Evolutionary conservation across 768 basidiomycete species (phyloP), one percentile per base, ranked within the genome.

Genomic region (Lentinula sp.): DNA sequence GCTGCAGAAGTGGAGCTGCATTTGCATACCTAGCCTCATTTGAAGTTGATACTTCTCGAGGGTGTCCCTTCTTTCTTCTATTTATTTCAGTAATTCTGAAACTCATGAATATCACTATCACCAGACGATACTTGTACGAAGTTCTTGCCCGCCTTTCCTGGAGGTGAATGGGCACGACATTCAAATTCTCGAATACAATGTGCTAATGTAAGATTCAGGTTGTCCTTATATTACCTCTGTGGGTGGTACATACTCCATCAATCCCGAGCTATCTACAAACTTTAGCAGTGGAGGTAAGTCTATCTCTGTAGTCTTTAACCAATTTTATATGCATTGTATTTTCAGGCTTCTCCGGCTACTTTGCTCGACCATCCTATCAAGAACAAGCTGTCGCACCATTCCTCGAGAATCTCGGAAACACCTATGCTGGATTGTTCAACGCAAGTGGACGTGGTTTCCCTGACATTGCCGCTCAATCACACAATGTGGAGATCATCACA

Each of bases 401-500:
- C 67, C 63, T 80, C 40, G 54, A 64, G 0, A 69, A 61, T 1
- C 70, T 80, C 8, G 64, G 69, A 5, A 64, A 68, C 0, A 71
- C 69, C 15, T 78, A 75, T 46, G 60, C 68, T 28, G 81, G 82
- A 11, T 61, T 76, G 5, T 81, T 72, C 65, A 81, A 82, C 57
- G 61, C 70, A 70, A 77, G 57, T 62, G 76, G 64, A 7, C 40
- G 64, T n/a, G 64, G 46, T 16, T 58, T 61, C 57, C 65, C 61
- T 28, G 60, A 67, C 23, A 49, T 63, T 35, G 43, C 57, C 61
- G 50, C 63, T 53, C 61, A 60, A 34, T 50, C 54, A 42, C 60
- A 62, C 37, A 62, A 62, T 32, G 21, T 62, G 23, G 55, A 59
- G 35, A 59, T 63, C 21, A n/a, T 65, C 18, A 32, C 32, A 16